phyloP scores from a whole-genome alignment of 441 rosid genomes.

The Jatropha podagrica region DNA sequence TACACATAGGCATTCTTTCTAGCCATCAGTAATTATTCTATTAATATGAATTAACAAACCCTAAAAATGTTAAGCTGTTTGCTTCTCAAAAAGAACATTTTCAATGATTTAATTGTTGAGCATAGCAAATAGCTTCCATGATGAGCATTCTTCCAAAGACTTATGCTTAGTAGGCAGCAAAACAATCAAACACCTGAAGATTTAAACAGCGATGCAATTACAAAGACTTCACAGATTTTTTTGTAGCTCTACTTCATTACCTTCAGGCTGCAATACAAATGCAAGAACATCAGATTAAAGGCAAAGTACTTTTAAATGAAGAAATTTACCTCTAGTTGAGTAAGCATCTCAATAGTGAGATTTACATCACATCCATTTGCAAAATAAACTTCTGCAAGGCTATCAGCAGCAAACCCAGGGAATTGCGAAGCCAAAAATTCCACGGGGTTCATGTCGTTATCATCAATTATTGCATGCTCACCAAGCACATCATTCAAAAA shows the following conservation, averaged over 20 bases:
- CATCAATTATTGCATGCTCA: conserved; percentile 54
- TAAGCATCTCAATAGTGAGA: conserved; percentile 92
- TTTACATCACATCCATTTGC: conserved; percentile 89
- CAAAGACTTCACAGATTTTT: not conserved
- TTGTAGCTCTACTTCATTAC: not conserved
- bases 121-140: not conserved
- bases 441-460: conserved; percentile 57
- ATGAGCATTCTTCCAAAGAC: not conserved
- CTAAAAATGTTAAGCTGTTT: not conserved
- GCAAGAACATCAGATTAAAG: conserved; percentile 18
- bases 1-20: not conserved
- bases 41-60: not conserved
- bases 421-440: conserved; percentile 82
- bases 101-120: not conserved
- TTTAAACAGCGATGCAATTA: conserved; percentile 14
- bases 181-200: conserved; percentile 4
- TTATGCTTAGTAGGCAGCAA: not conserved
- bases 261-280: conserved; percentile 2
- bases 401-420: conserved; percentile 93
- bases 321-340: conserved; percentile 85
- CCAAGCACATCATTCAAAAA: conserved; percentile 51
- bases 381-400: conserved; percentile 87
- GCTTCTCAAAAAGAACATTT: not conserved
- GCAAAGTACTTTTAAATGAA: conserved; percentile 15
- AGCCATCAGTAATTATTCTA: not conserved